Conservation (phyloP, 2,329 filamentous ascomycete genomes). For the Cladosporium phlei region DNA sequence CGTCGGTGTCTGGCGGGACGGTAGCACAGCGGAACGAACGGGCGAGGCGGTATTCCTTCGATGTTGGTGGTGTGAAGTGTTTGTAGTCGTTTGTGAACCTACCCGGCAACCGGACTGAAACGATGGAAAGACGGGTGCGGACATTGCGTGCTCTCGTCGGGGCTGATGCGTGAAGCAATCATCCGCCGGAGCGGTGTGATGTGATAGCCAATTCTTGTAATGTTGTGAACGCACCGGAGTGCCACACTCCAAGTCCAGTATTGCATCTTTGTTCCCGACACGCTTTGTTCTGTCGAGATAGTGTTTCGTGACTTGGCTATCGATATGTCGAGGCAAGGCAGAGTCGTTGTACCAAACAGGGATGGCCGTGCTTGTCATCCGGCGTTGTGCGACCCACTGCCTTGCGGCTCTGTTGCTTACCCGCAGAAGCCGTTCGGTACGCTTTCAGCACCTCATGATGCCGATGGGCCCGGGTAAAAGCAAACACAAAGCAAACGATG, state of each 20-base stretch:
- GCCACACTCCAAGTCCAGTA: no score
- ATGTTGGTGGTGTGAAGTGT: neutral
- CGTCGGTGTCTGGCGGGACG: conserved; percentile 10
- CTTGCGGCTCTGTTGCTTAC: conserved; percentile 10
- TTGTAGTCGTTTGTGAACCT: conserved; percentile 1
- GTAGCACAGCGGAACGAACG: conserved; percentile 5
- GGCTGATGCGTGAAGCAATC: neutral
- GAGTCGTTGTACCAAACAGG: conserved; percentile 8
- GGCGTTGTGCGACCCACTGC: conserved; percentile 8
- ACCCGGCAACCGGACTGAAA: neutral
- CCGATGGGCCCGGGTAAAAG: conserved; percentile 3
- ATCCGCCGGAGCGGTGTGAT: neutral
- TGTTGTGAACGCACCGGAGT: no score
- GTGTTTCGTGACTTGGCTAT: neutral
- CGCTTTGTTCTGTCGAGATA: conserved; percentile 4
- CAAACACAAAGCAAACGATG: conserved; percentile 12
- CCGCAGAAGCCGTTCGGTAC: conserved; percentile 1
- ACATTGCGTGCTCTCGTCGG: neutral
- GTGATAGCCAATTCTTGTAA: no score
- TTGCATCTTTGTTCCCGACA: no score
- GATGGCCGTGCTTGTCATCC: conserved; percentile 10
- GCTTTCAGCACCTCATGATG: neutral
- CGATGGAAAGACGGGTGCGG: conserved; percentile 2
- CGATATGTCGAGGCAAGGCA: neutral
- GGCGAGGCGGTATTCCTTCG: neutral